Base-by-base conservation (phyloP, 2,329 filamentous ascomycete genomes). In the Amphichorda felina region DNA sequence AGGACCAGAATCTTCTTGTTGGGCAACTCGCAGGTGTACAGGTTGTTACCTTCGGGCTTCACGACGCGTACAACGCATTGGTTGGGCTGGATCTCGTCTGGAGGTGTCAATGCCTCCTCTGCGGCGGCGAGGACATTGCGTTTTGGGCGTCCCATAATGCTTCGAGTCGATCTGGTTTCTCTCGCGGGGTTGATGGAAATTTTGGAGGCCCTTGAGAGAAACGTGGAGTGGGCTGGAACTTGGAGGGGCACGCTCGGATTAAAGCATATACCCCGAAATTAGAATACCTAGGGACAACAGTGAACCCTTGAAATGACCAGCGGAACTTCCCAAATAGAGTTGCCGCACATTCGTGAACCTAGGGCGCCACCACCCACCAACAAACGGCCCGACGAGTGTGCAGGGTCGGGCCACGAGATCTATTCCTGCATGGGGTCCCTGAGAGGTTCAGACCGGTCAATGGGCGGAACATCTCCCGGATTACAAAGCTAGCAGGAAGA, bases 41-140 rank as follows among this genome's bases (percentile, higher is more conserved):
- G 68, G 56, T 83, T 93, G 63, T 94, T 94, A 45, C 89, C 89
- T 46, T 87, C 81, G 30, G 82, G 82, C 56, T 84, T 83, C 50
- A 83, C 61, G 39, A 95, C 79, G 38, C 79, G 82, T 14, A 83
- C 86, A 40, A 98, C 73, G 35, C 67, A 66, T 50, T 64, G 88
- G 63, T 53, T 80, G 56, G 53, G 63, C 56, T 60, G 76, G 54
- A 64, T 78, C 67, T 56, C 50, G 32, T 64, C 61, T 2, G 76
- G 75, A 9, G 78, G 75, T 2, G 68, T 74, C 26, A 66, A 63
- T 2, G 75, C 68, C 56, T 84, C 80, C 52, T 88, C 77, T 33
- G 82, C 82, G 13, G 84, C 84, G 15, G 84, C 84, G 38, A 81
- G 73, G 37, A 91, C 64, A 46, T 77, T 80, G 45, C 86, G 79